Evolutionary conservation across 345 rosid species (phyloP).

Genomic region (Alliaria petiolata): DNA sequence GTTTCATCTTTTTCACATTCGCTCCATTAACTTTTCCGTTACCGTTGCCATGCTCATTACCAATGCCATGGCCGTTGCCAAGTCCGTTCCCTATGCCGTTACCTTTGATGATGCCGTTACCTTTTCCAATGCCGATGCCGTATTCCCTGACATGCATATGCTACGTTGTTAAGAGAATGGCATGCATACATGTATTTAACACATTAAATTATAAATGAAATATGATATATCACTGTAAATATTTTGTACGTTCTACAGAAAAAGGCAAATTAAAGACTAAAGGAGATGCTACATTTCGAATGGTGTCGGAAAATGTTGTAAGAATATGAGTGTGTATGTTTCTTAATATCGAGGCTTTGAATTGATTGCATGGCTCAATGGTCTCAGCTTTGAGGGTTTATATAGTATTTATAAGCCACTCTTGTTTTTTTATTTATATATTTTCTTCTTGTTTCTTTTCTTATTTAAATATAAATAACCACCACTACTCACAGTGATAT

Average conservation of each 20-base stretch:
- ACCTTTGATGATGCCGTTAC: neutral
- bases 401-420: neutral
- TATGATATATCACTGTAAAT: neutral
- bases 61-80: neutral
- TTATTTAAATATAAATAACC: too few relatives aligned
- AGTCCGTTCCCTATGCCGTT: neutral
- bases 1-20: constrained; percentile 11
- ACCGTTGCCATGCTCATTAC: neutral
- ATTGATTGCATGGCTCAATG: neutral
- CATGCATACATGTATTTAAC: too few relatives aligned
- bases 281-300: constrained; percentile 13
- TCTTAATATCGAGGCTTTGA: neutral
- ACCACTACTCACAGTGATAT: too few relatives aligned
- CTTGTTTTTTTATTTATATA: neutral
- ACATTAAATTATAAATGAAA: neutral
- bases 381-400: neutral
- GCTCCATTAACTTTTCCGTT: constrained; percentile 6
- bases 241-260: neutral
- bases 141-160: neutral
- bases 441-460: neutral
- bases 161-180: neutral
- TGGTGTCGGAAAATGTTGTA: neutral
- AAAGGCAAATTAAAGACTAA: neutral
- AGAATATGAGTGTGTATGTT: neutral
- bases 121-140: constrained; percentile 5